Conservation (phyloP, 2,329 filamentous ascomycete species). For the Fusarium buxicola region DNA sequence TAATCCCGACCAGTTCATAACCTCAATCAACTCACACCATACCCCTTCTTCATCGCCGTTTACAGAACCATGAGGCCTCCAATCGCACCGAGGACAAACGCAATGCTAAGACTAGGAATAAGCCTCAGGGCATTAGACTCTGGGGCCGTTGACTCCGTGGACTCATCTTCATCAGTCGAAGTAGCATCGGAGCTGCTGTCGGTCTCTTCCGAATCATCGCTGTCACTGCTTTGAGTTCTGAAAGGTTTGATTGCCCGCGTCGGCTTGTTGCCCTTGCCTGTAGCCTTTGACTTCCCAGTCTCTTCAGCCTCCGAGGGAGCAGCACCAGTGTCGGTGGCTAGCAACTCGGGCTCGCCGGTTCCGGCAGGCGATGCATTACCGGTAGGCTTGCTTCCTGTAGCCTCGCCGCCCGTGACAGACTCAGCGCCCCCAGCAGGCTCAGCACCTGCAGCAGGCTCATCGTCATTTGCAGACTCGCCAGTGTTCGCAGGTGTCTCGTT, state of each 20-base stretch:
- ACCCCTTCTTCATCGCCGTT: background rate
- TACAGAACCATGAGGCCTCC: slow-evolving; percentile 31
- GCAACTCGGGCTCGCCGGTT: slow-evolving; percentile 8
- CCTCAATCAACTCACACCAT: background rate
- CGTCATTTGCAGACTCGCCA: background rate
- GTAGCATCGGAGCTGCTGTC: background rate
- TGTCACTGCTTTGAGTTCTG: slow-evolving; percentile 9
- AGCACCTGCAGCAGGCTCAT: background rate
- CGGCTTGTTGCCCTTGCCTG: background rate
- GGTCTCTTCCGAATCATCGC: slow-evolving; percentile 16
- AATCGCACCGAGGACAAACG: slow-evolving; percentile 29
- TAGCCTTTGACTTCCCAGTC: background rate
- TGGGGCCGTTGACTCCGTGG: slow-evolving; percentile 4
- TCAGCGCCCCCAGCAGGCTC: background rate
- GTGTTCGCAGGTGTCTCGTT: slow-evolving; percentile 16
- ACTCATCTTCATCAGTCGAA: background rate
- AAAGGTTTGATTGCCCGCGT: slow-evolving; percentile 33
- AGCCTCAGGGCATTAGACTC: slow-evolving; percentile 19
- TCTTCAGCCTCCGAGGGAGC: slow-evolving; percentile 6
- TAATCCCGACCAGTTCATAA: background rate
- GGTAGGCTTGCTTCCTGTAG: background rate
- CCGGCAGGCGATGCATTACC: background rate
- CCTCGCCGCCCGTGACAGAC: background rate
- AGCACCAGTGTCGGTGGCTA: slow-evolving; percentile 25
- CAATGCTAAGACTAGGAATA: slow-evolving; percentile 14